Base-by-base conservation (phyloP, 768 basidiomycete species). In the Lyophyllum atratum region DNA sequence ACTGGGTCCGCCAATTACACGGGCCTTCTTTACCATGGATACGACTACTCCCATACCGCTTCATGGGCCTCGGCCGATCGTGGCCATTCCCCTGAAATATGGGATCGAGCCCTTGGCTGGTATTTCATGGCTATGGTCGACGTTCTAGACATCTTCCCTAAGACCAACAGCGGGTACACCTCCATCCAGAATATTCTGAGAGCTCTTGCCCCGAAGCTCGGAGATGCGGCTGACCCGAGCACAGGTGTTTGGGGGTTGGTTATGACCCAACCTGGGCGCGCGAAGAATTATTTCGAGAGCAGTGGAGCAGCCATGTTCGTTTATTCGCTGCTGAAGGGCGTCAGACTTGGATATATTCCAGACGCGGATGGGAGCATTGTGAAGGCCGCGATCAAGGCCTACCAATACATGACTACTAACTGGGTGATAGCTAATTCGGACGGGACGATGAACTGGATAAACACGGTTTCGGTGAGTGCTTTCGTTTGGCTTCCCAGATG, bases 171-270 rank as follows among this genome's bases (percentile, higher is more conserved):
- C 64, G 72, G 47, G 50, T 0, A 56, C 61, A 10, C 68, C 21
- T 43, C 47, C 37, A 47, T 80, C n/a, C 70, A 76, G 15, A 42
- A 54, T 6, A 71, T 74, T 31, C 65, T 78, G n/a, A 65, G 66
- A 39, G 67, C 61, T 0, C 67, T 82, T 12, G 68, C 70, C 0
- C 77, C 76, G 4, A 66, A 64, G 21, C 58, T 81, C 10, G 62
- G 64, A 10, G 71, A 70, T 52, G 77, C 78, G 0, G 77, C 78
- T 1, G 77, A 80, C 54, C 65, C 69, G 3, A 54, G 47, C 2
- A 68, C 67, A 12, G 79, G 78, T 19, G 79, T 71, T 9, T 82
- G 80, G 78, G 81, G 80, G 80, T 71, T 80, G 29, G 79, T 82
- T n/a, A 69, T 81, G 34, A 78, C 75, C 11, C 75, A 81, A 60